A percentile compares a stretch with the other conserved stretches of the same genome.
Conservation (phyloP, 441 rosid species). For the Raphanus hybrid region DNA sequence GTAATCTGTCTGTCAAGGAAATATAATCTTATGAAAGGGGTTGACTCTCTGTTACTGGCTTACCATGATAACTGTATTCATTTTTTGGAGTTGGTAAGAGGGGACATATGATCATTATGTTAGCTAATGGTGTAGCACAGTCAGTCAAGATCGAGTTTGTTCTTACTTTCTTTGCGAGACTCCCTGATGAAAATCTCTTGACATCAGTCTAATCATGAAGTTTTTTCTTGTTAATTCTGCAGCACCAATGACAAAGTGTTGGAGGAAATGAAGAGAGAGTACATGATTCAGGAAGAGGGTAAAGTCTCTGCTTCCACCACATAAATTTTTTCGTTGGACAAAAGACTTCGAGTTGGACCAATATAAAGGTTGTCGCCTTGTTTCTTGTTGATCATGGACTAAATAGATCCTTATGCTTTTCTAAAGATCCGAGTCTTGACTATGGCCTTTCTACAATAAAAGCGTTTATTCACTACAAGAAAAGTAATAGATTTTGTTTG, state of each 20-base stretch:
- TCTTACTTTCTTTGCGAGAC: not conserved
- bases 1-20: too few relatives aligned
- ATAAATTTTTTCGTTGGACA: slow-evolving; percentile 26
- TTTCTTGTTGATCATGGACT: not conserved
- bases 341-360: not conserved
- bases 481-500: slow-evolving; percentile 14
- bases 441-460: slow-evolving; percentile 2
- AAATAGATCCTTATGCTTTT: not conserved
- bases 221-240: slow-evolving; percentile 30
- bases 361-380: not conserved
- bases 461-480: not conserved
- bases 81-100: not conserved
- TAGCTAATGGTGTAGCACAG: not conserved
- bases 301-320: slow-evolving; percentile 42
- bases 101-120: not conserved
- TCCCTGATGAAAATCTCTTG: not conserved
- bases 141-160: not conserved
- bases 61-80: not conserved
- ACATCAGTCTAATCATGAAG: not conserved
- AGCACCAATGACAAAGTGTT: slow-evolving; percentile 79
- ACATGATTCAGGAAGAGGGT: slow-evolving; percentile 64
- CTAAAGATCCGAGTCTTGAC: not conserved
- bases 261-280: slow-evolving; percentile 85
- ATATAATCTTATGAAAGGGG: too few relatives aligned
- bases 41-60: not conserved